Evolutionary conservation across 2,329 filamentous ascomycete species (phyloP).

Genomic region (Pezicula rhizophila): DNA sequence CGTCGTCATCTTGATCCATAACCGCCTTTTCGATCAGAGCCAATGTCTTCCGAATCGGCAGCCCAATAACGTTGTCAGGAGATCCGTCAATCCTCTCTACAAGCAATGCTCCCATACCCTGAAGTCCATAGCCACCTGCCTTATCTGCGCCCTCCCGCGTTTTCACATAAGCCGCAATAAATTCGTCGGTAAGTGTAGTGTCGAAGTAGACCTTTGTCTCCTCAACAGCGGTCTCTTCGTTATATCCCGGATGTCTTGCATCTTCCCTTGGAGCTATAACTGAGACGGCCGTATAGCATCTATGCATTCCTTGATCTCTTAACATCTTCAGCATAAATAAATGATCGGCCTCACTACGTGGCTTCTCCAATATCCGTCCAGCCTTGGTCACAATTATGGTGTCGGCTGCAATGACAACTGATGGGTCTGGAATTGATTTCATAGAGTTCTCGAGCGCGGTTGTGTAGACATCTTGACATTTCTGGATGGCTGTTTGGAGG

Average conservation of each 20-base stretch:
- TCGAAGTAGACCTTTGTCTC: constrained; percentile 91
- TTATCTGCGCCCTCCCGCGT: constrained; percentile 94
- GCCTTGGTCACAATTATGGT: constrained; percentile 76
- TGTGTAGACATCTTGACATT: constrained; percentile 64
- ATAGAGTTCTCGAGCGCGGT: constrained; percentile 32
- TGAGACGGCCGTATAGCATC: constrained; percentile 79
- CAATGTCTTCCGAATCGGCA: constrained; percentile 75
- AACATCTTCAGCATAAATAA: constrained; percentile 76
- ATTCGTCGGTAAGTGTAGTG: constrained; percentile 66
- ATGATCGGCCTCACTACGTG: constrained; percentile 74
- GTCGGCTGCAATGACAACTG: constrained; percentile 82
- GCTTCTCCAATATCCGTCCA: constrained; percentile 86
- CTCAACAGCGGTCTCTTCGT: constrained; percentile 73
- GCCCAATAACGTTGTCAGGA: constrained; percentile 89
- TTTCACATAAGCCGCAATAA: constrained; percentile 74
- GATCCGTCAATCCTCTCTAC: constrained; percentile 85
- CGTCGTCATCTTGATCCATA: constrained; percentile 56
- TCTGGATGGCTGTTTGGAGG: constrained; percentile 74
- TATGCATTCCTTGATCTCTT: constrained; percentile 70
- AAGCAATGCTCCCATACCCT: constrained; percentile 79
- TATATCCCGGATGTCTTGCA: constrained; percentile 78
- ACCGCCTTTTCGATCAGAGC: constrained; percentile 85
- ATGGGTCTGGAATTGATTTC: constrained; percentile 54
- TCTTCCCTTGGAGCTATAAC: constrained; percentile 78
- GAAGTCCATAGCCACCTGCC: constrained; percentile 91